Base-by-base conservation (phyloP, 176 grass and related monocot genomes). In the Hyparrhenia diplandra region DNA sequence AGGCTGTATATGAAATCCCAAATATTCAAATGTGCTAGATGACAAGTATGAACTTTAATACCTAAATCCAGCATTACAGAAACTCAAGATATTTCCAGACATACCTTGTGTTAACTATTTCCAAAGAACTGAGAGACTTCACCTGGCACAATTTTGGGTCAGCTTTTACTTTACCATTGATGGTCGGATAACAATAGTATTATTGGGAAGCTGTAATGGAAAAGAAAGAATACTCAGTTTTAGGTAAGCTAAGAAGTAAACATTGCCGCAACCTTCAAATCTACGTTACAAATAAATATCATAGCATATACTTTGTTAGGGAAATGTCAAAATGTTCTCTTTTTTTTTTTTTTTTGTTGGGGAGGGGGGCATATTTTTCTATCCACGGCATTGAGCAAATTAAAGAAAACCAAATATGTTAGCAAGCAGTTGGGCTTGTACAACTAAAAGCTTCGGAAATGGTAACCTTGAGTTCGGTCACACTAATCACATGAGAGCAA, bases 91-190 rank as follows among this genome's bases (percentile, higher is more conserved):
- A 37, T 65, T 71, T 45, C n/a, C 24, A 34, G 21, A 29, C 8
- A 35, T 90, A 94, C 92, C 92, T 91, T 42, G 92, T 91, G 4
- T 76, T 43, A 57, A 91, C 80, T 69, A 94, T 71, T 86, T 94
- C 92, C 28, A 94, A 88, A 45, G 91, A 94, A 84, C 91, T 89
- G 32, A 84, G 43, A 71, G 76, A 82, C 42, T 82, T 37, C 3
- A 41, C 63, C 21, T 52, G 64, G 29, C 54, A 82, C 64, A 89
- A 70, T 30, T 39, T 69, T 78, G 80, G 80, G 64, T 91, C 76
- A 47, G 67, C 24, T 61, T 85, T 30, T 81, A 91, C 82, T 82
- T 94, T 82, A 87, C 78, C 92, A 94, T 94, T 34, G 92, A 91
- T 59, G 76, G 84, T 1, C 92, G 64, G 28, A 94, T 65, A 71